Base-by-base conservation (phyloP, 78 protist species). In the Emiliania huxleyi region DNA sequence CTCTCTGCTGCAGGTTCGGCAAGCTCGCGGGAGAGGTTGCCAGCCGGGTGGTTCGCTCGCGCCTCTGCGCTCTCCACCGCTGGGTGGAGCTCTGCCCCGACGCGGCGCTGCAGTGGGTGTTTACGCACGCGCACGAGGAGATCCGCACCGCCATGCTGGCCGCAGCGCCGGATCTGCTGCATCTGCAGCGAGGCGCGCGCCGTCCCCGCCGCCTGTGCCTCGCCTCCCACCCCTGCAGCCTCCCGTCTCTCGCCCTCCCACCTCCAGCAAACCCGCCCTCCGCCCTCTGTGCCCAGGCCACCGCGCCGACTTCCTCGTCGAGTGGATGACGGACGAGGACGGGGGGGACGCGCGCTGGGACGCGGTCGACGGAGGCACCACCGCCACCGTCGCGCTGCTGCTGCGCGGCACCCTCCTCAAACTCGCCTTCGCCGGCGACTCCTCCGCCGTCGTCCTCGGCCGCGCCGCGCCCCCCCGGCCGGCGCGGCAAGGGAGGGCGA, bases 341-440 rank as follows among this genome's bases (percentile, higher is more conserved):
- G 62, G 15, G 8, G 62, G 15, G 29, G 8, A 8, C 29, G 29
- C 62, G 29, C 15, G 15, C 62, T 81, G 55, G 55, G 89, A 81
- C 40, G 89, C 89, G 15, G 38, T 29, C 56, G 89, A 81, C 89
- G 89, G 89, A 11, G 89, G 89, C 89, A 44, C 89, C 26, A 81
- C 89, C 21, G 56, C 89, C 21, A 29, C 55, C 29, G 52, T 81
- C 21, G 35, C 18, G 38, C 38, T 44, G 42, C 25, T 81, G 43
- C 89, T 81, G 42, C 48, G 89, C 48, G 40, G 40, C 8, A 2
- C 6, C 40, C 5, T 0, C 56, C 40, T 25, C 26, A 38, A 44
- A 35, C 29, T 81, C 40, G 89, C 89, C 5, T 0, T n/a, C 38
- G 55, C 23, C 42, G 89, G 89, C 37, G 89, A 81, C 56, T 81